Conservation (phyloP, 2,329 filamentous ascomycete species). For the Dothistroma pini region DNA sequence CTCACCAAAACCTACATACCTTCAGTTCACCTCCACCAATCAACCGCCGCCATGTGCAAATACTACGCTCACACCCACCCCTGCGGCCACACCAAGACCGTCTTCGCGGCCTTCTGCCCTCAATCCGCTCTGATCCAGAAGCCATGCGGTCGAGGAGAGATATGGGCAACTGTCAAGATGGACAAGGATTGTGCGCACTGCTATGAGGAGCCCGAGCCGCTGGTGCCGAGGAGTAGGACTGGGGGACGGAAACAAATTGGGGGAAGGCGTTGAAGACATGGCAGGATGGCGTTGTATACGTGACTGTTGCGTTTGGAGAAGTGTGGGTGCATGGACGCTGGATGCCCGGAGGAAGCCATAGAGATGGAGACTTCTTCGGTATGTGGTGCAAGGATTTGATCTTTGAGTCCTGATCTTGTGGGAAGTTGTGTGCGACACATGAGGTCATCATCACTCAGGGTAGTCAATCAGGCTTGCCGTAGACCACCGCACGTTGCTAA, state of each 20-base stretch:
- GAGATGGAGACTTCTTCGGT: not conserved
- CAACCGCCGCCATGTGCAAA: slow-evolving; percentile 40
- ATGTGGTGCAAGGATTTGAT: not conserved
- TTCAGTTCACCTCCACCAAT: not conserved
- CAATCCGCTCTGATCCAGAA: slow-evolving; percentile 33
- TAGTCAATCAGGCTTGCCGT: too few relatives aligned
- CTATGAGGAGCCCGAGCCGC: slow-evolving; percentile 20
- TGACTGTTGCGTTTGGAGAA: too few relatives aligned
- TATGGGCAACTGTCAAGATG: slow-evolving; percentile 37
- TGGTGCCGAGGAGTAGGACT: slow-evolving; percentile 15
- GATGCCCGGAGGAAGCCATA: not conserved
- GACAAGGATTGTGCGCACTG: slow-evolving; percentile 34
- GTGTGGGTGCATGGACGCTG: not conserved
- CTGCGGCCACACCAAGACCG: slow-evolving; percentile 44
- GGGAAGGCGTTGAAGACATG: slow-evolving; percentile 10
- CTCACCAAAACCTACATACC: not conserved
- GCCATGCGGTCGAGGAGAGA: slow-evolving; percentile 33
- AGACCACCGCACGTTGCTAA: too few relatives aligned
- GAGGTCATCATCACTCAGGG: not conserved
- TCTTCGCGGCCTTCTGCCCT: slow-evolving; percentile 36
- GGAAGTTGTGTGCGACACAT: not conserved
- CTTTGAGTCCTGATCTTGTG: not conserved
- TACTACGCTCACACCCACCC: slow-evolving; percentile 47
- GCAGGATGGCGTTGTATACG: too few relatives aligned
- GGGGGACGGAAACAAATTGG: slow-evolving; percentile 20